Percentiles rank a stretch among this genome's conserved stretches.
These are phyloP conservation scores for Solanum arcanum DNA, from an alignment of 257 asterid genomes.

Conservation along the genomic window DNA sequence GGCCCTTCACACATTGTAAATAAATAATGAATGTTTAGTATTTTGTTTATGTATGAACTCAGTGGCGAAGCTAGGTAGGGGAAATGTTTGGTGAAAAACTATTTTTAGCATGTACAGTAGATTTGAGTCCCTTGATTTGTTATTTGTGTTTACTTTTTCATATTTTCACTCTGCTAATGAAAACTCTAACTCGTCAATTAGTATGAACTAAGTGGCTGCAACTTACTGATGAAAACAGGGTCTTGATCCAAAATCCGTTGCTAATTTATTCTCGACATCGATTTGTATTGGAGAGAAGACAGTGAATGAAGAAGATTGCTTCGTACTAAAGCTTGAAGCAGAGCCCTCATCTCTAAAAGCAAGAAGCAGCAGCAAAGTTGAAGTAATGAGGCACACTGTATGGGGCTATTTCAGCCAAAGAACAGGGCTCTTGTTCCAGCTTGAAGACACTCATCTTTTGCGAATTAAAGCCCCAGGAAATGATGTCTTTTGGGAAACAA, in stretches of 20 bases:
- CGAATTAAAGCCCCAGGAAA: slow-evolving; percentile 6
- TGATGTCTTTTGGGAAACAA: slow-evolving; percentile 1
- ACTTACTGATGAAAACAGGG: slow-evolving; percentile 1
- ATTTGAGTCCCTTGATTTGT: not conserved
- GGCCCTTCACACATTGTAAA: not conserved
- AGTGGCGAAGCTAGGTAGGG: not conserved
- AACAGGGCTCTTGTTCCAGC: slow-evolving; percentile 23
- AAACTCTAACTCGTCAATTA: not conserved
- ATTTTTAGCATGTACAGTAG: not conserved
- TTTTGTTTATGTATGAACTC: not conserved
- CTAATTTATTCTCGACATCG: slow-evolving; percentile 21
- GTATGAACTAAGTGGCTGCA: not conserved
- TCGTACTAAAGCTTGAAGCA: slow-evolving; percentile 25
- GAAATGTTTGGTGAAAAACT: not conserved
- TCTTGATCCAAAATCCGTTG: slow-evolving; percentile 30
- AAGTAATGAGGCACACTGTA: slow-evolving; percentile 23
- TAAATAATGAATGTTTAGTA: not conserved
- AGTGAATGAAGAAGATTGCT: slow-evolving; percentile 26
- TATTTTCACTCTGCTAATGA: not conserved
- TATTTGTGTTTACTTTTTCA: not conserved
- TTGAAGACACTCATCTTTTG: slow-evolving; percentile 25
- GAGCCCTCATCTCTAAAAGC: slow-evolving; percentile 3
- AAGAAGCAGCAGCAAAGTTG: slow-evolving; percentile 20
- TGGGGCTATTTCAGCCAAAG: slow-evolving; percentile 16
- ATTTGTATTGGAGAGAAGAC: slow-evolving; percentile 30